phyloP scores from a whole-genome alignment of 352 stramenopile species.

The Phytopythium mirpurense region DNA sequence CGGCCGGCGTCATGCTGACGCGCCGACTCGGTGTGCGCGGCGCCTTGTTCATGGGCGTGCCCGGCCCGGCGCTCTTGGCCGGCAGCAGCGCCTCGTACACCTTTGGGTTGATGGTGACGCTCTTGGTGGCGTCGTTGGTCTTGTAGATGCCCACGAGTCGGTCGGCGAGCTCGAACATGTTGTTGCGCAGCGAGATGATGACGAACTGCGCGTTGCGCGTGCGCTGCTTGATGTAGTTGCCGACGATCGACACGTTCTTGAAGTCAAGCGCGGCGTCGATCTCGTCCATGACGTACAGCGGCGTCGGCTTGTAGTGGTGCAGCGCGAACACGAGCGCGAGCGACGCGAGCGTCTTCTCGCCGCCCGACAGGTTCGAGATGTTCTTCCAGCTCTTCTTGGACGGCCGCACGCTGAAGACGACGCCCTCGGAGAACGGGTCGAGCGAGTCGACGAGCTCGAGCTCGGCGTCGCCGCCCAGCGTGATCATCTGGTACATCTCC shows the following conservation, averaged over 20 bases:
- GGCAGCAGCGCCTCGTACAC: constrained; percentile 54
- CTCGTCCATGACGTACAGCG: constrained; percentile 99
- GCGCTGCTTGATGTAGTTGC: constrained; percentile 99
- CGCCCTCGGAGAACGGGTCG: constrained; percentile 98
- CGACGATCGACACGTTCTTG: constrained; percentile 99
- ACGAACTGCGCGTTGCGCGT: constrained; percentile 99
- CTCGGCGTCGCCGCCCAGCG: constrained; percentile 95
- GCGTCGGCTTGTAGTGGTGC: constrained; percentile 99
- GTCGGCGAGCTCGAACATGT: constrained; percentile 99
- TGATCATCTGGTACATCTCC: constrained; percentile 99
- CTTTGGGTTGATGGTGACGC: constrained; percentile 98
- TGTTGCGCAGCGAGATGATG: constrained; percentile 99
- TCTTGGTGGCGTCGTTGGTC: constrained; percentile 98
- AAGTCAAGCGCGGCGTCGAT: constrained; percentile 96
- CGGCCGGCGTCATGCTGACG: constrained; percentile 17
- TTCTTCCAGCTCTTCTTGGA: constrained; percentile 99
- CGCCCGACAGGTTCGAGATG: constrained; percentile 98
- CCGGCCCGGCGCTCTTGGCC: constrained; percentile 11
- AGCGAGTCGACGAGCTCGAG: constrained; percentile 99
- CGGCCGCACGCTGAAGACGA: constrained; percentile 98
- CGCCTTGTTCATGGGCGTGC: constrained; percentile 12
- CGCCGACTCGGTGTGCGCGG: constrained; percentile 16
- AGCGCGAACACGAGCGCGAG: constrained; percentile 99
- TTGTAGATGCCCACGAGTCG: constrained; percentile 99
- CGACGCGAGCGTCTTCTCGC: constrained; percentile 98